These are phyloP conservation scores for Sporisorium sorghi DNA, from an alignment of 1,284 basidiomycete species.

Conservation along the genomic window DNA sequence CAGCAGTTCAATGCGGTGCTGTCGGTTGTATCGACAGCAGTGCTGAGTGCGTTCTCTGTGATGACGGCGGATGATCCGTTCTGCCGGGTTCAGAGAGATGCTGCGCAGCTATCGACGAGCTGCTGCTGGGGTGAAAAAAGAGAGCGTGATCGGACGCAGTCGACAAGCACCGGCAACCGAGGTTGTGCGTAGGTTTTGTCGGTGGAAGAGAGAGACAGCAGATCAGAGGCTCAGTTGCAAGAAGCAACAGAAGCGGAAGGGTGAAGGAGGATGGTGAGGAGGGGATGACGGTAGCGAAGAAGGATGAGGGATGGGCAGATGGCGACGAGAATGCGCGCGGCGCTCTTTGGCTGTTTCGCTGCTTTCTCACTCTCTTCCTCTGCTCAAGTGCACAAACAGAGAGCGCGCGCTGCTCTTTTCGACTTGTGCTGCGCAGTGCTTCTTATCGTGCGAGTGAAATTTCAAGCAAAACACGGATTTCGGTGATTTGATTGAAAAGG, in stretches of 20 bases:
- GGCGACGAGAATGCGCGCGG: conserved; percentile 15
- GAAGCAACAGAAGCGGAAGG: conserved; percentile 24
- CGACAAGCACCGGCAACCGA: conserved; percentile 21
- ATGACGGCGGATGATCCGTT: conserved; percentile 4
- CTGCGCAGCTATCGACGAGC: conserved; percentile 10
- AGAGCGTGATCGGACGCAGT: conserved; percentile 47
- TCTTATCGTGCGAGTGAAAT: conserved; percentile 35
- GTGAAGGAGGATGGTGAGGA: conserved; percentile 2
- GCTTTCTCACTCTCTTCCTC: neutral
- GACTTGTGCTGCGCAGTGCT: conserved; percentile 1
- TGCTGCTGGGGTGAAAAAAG: conserved; percentile 14
- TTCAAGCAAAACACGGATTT: neutral
- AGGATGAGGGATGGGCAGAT: conserved; percentile 11
- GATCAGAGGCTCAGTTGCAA: conserved; percentile 46
- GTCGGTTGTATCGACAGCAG: neutral
- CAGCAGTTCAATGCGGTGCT: neutral
- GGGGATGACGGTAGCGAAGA: conserved; percentile 17
- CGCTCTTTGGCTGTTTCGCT: conserved; percentile 3
- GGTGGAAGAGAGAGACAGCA: conserved; percentile 6
- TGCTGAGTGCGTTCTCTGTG: neutral
- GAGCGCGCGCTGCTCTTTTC: conserved; percentile 25
- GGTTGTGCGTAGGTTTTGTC: neutral
- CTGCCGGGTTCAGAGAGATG: conserved; percentile 6
- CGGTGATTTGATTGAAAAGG: conserved; percentile 11
- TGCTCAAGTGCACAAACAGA: neutral